Percentiles rank a stretch among this genome's conserved stretches.
Conservation (phyloP, 2,329 filamentous ascomycete species). For the Fusarium protoensiforme region DNA sequence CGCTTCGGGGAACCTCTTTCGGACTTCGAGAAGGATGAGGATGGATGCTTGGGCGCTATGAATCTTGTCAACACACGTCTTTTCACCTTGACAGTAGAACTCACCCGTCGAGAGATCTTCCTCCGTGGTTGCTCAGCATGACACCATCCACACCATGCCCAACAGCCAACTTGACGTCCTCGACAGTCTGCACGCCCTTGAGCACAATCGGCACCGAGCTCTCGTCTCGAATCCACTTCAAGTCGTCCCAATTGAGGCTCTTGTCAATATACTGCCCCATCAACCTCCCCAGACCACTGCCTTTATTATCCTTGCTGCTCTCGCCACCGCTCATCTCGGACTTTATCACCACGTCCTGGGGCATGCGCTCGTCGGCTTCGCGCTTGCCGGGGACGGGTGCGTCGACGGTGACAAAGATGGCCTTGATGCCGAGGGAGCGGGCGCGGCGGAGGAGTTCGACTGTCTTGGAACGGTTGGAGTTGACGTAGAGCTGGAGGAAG, state of each 20-base stretch:
- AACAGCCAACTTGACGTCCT: conserved; percentile 63
- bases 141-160: conserved; percentile 64
- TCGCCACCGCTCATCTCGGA: conserved; percentile 53
- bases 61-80: background rate
- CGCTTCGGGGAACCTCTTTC: conserved; percentile 59
- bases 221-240: conserved; percentile 62
- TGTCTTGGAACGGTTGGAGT: conserved; percentile 61
- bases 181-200: conserved; percentile 67
- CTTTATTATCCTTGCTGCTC: conserved; percentile 61
- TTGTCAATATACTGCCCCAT: conserved; percentile 65
- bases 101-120: conserved; percentile 63
- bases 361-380: conserved; percentile 66
- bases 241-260: conserved; percentile 62
- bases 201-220: conserved; percentile 62
- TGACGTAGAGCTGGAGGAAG: conserved; percentile 63
- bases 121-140: conserved; percentile 68
- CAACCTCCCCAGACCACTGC: conserved; percentile 62
- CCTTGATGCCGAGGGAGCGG: conserved; percentile 59
- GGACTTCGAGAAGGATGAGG: conserved; percentile 63
- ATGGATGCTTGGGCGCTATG: conserved; percentile 55
- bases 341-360: conserved; percentile 54
- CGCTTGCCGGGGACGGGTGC: conserved; percentile 66
- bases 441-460: conserved; percentile 55
- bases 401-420: conserved; percentile 65
- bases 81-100: rapidly evolving